These are phyloP conservation scores for Metschnikowia kunwiensis DNA, from an alignment of 805 yeast species.

Conservation along the genomic window DNA sequence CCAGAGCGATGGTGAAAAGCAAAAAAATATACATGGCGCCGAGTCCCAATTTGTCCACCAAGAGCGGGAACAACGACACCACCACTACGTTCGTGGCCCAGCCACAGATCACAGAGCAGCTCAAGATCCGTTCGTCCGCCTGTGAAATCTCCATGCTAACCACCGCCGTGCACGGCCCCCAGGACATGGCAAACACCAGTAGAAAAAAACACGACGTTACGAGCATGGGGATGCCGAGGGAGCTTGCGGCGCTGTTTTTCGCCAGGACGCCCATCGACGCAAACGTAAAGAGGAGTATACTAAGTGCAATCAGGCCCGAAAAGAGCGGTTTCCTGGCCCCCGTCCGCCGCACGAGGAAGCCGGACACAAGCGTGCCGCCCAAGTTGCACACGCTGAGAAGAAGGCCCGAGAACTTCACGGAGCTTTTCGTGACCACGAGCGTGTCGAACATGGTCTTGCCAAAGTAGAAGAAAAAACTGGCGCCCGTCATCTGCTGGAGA, in stretches of 20 bases:
- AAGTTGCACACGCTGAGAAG: conserved; percentile 22
- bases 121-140: conserved; percentile 21
- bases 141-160: conserved; percentile 22
- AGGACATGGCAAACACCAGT: conserved; percentile 24
- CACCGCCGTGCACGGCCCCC: conserved; percentile 35
- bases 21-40: conserved; percentile 21
- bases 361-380: conserved; percentile 20
- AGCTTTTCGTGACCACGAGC: conserved; percentile 1
- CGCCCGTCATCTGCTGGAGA: conserved; percentile 36
- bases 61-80: conserved; percentile 22
- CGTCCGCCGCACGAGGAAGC: conserved; percentile 16
- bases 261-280: conserved; percentile 7
- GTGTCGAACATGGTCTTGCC: conserved; percentile 23
- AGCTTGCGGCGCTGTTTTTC: background rate
- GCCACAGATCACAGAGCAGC: conserved; percentile 20
- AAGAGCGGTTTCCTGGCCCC: conserved; percentile 14
- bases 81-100: conserved; percentile 26
- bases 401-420: conserved; percentile 13
- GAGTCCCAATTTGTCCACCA: conserved; percentile 20
- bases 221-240: conserved; percentile 13
- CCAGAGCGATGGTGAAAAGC: conserved; percentile 18
- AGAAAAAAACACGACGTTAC: conserved; percentile 20
- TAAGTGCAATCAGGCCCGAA: conserved; percentile 8
- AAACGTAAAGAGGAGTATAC: conserved; percentile 4
- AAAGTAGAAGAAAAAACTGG: conserved; percentile 32